A percentile compares a stretch with the other conserved stretches of the same genome.
Evolutionary conservation across 163 green algal species (phyloP).

Genomic region (Prototheca wickerhamii): DNA sequence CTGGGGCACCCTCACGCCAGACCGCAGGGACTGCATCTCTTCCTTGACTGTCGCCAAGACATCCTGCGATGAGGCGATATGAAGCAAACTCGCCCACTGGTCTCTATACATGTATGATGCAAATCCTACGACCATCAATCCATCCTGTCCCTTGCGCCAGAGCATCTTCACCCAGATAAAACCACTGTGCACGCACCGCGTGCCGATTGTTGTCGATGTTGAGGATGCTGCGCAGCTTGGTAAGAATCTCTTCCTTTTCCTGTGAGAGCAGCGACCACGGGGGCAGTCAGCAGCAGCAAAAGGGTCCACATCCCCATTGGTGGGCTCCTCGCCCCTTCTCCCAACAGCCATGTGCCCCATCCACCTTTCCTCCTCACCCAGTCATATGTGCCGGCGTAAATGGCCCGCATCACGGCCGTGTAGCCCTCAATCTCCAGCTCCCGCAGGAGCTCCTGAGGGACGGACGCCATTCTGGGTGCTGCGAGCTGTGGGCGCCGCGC

Average conservation of each 20-base stretch:
- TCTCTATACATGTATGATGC: neutral
- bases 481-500: no score
- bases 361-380: neutral
- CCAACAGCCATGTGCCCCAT: no score
- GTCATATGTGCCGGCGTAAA: slow-evolving; percentile 16
- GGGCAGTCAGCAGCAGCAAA: neutral
- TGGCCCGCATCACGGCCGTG: slow-evolving; percentile 17
- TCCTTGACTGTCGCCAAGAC: neutral
- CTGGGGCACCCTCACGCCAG: neutral
- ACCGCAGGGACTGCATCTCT: slow-evolving; percentile 2
- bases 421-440: slow-evolving; percentile 25
- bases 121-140: neutral
- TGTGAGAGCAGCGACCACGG: neutral
- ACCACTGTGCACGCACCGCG: slow-evolving; percentile 16
- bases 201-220: slow-evolving; percentile 23
- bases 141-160: neutral
- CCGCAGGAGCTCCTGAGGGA: neutral
- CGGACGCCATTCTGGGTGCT: slow-evolving; percentile 3
- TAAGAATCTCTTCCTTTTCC: slow-evolving; percentile 24
- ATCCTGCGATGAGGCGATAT: neutral
- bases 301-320: neutral
- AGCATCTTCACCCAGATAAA: no score
- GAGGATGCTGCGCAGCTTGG: slow-evolving; percentile 19
- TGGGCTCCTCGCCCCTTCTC: no score
- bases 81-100: neutral